A percentile compares a stretch with the other conserved stretches of the same genome.
Evolutionary conservation across 805 yeast species (phyloP).

Genomic region (Ogataea degrootiae): DNA sequence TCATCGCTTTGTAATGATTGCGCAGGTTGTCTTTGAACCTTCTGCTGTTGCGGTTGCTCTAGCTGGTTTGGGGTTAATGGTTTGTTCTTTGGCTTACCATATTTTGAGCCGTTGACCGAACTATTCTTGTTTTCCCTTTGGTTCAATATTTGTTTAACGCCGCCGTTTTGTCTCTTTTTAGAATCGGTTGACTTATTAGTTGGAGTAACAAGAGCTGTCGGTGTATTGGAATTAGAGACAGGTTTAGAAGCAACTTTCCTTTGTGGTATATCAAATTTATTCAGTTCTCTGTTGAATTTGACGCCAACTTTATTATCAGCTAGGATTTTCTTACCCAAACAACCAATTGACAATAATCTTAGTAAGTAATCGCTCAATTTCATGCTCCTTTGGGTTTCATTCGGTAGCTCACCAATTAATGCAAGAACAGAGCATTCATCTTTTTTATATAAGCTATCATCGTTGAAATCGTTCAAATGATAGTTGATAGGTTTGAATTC

Average conservation of each 20-base stretch:
- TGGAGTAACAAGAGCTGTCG: neutral
- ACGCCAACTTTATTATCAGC: constrained; percentile 27
- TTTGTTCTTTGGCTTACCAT: neutral
- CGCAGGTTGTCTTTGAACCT: neutral
- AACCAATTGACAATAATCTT: constrained; percentile 32
- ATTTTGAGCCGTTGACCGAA: neutral
- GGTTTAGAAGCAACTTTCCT: neutral
- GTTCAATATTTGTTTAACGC: no score
- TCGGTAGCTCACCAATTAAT: constrained; percentile 30
- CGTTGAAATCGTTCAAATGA: constrained; percentile 59
- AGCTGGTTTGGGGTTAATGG: neutral
- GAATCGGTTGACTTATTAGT: neutral
- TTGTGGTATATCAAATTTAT: constrained; percentile 13
- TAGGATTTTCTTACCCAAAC: constrained; percentile 26
- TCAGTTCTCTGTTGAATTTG: constrained; percentile 16
- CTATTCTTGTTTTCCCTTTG: no score
- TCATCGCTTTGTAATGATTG: neutral
- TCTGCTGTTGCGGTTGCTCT: neutral
- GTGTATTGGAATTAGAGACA: neutral
- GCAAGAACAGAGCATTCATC: constrained; percentile 27
- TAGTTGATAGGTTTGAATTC: constrained; percentile 55
- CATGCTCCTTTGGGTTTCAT: constrained; percentile 21
- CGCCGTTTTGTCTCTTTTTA: neutral
- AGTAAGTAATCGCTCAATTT: constrained; percentile 29
- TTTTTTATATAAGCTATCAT: constrained; percentile 38